Evolutionary conservation across 768 basidiomycete species (phyloP).

Genomic region (Leccinum subgranulosum): DNA sequence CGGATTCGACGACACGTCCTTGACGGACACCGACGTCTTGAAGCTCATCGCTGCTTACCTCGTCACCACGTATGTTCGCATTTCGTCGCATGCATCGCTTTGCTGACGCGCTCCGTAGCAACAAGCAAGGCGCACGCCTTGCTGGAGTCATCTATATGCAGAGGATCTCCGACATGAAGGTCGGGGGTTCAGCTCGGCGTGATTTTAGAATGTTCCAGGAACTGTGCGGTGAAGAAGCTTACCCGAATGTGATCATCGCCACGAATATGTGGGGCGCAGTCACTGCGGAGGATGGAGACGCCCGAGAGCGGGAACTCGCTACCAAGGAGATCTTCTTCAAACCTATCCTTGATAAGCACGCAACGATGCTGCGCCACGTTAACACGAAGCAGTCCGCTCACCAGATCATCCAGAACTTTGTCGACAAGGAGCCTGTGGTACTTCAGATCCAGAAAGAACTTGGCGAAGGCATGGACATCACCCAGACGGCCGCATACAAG

Average conservation of each 20-base stretch:
- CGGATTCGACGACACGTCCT: slow-evolving; percentile 55
- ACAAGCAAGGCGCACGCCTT: slow-evolving; percentile 36
- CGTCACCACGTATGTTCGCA: slow-evolving; percentile 27
- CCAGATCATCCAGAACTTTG: slow-evolving; percentile 41
- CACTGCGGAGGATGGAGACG: slow-evolving; percentile 32
- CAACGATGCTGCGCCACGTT: slow-evolving; percentile 41
- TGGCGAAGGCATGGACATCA: slow-evolving; percentile 43
- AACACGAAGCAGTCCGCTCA: slow-evolving; percentile 43
- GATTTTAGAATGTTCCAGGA: slow-evolving; percentile 51
- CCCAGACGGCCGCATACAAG: slow-evolving; percentile 51
- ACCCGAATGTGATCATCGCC: slow-evolving; percentile 48
- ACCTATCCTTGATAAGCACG: slow-evolving; percentile 44
- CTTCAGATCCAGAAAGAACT: slow-evolving; percentile 57
- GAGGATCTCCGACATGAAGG: slow-evolving; percentile 47
- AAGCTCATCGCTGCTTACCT: slow-evolving; percentile 46
- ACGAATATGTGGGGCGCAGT: slow-evolving; percentile 54
- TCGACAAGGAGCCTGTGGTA: slow-evolving; percentile 38
- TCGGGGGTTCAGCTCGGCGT: slow-evolving; percentile 45
- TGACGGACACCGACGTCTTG: slow-evolving; percentile 49
- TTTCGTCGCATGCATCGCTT: not conserved
- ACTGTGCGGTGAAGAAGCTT: slow-evolving; percentile 50
- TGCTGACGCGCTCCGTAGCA: slow-evolving; percentile 23
- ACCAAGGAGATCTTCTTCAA: slow-evolving; percentile 46
- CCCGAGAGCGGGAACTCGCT: slow-evolving; percentile 45
- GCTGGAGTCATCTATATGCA: slow-evolving; percentile 54